Evolutionary conservation across 2,329 filamentous ascomycete genomes (phyloP), one percentile per base, ranked within the genome.

Genomic region (Verticillium albo-atrum): DNA sequence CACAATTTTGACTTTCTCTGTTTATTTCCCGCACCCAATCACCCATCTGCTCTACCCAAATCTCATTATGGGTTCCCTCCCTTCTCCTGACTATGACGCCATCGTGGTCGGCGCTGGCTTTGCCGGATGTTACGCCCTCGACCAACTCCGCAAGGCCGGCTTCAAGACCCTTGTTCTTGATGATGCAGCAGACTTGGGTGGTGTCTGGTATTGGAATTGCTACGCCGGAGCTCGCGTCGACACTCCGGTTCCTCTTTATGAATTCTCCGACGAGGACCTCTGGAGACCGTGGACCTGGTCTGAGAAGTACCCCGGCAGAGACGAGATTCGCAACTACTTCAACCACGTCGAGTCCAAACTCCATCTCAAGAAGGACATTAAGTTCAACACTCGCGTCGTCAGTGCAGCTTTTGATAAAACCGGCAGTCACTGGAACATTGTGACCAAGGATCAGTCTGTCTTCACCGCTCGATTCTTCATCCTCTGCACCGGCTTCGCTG

Each of bases 241-340:
- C 69, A 81, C 77, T 0, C 77, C 82, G 57, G 74, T 81, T 3
- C 81, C 82, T 0, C 73, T 78, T 57, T 86, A 86, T 61, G 76
- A 85, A 63, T 79, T 81, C 58, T 80, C 76, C 1, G 79, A 78
- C 66, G 81, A 81, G 9, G 77, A 81, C 60, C 73, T 79, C 1
- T 82, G 74, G 67, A 74, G 83, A 68, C 79, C 79, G 3, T 88
- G 83, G 83, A 84, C 74, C 35, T 89, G 83, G 81, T 72, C 74
- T 0, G 77, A 69, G 61, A 79, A 79, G 59, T 86, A 83, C 55
- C 82, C 83, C 1, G 76, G 70, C 12, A 81, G 77, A 26, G 62
- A 75, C 26, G 81, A 88, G 52, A 73, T 88, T 1, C 76, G 80
- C 14, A 67, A 68, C 4, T 88, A 88, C 68, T 88, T 88, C 66